These are phyloP conservation scores for Fusarium verticillioides DNA, from an alignment of 2,329 filamentous ascomycete species.

Conservation along the genomic window DNA sequence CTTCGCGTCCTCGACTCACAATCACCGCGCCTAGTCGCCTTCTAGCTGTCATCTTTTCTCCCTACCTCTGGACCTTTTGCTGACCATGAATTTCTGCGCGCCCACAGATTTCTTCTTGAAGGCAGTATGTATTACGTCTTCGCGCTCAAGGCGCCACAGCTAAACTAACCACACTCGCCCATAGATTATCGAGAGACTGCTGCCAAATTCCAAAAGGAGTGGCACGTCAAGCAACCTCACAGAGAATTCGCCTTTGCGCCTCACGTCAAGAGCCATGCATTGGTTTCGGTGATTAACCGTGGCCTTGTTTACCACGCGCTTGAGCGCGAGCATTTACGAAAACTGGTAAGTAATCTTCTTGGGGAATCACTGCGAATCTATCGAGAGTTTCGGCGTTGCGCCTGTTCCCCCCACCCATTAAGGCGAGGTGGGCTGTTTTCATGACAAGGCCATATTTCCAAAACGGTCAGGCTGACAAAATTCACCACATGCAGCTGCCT, in stretches of 20 bases:
- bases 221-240: constrained; percentile 71
- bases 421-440: constrained; percentile 24
- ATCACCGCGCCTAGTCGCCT: constrained; percentile 14
- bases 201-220: constrained; percentile 75
- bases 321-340: constrained; percentile 64
- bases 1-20: constrained; percentile 42
- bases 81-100: constrained; percentile 36
- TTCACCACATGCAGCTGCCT: constrained; percentile 57
- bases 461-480: constrained; percentile 42
- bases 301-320: constrained; percentile 70
- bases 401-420: constrained; percentile 15
- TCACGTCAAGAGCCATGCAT: constrained; percentile 72
- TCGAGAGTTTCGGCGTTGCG: constrained; percentile 19
- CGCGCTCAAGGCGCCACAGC: constrained; percentile 30
- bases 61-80: constrained; percentile 23
- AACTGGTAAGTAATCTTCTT: constrained; percentile 57
- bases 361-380: not conserved
- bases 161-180: constrained; percentile 42
- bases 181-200: constrained; percentile 75
- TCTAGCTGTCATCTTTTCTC: constrained; percentile 15
- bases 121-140: constrained; percentile 63
- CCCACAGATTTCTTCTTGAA: constrained; percentile 68
- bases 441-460: constrained; percentile 31
- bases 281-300: constrained; percentile 72
- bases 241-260: constrained; percentile 71